A percentile compares a stretch with the other conserved stretches of the same genome.
Evolutionary conservation across 169 alveolate genomes (phyloP).

Genomic region (Plasmodium reichenowi): DNA sequence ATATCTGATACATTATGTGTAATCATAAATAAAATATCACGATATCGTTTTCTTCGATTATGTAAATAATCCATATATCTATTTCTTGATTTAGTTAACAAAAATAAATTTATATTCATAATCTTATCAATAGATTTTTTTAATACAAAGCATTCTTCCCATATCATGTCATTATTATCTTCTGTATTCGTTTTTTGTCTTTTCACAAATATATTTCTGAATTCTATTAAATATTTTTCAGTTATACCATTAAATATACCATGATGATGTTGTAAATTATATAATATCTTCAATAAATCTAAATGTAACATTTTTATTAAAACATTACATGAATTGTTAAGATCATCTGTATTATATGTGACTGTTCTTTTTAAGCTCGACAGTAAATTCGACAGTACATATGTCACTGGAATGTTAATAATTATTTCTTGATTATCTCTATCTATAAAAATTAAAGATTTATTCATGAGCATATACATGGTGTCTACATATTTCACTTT

Average conservation of each 20-base stretch:
- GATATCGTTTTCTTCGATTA: constrained; percentile 1
- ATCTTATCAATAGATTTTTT: not conserved
- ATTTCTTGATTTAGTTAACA: not conserved
- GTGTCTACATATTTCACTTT: not conserved
- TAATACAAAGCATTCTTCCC: constrained; percentile 2
- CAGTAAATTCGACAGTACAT: constrained; percentile 26
- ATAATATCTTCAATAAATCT: not conserved
- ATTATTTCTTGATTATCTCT: not conserved
- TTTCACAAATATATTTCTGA: not conserved
- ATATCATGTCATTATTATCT: not conserved
- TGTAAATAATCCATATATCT: not conserved
- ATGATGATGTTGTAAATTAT: not conserved
- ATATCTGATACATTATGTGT: not conserved
- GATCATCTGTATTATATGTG: not conserved
- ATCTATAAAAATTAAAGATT: not conserved
- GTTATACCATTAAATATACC: not conserved
- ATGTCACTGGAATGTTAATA: constrained; percentile 35
- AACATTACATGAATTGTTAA: not conserved
- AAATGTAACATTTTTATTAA: not conserved
- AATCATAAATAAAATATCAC: not conserved
- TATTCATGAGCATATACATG: not conserved
- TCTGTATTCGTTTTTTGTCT: not conserved
- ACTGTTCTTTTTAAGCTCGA: not conserved
- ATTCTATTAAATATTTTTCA: not conserved
- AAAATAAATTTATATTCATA: not conserved